A percentile compares a stretch with the other conserved stretches of the same genome.
Conservation (phyloP, 805 yeast species). For the Kodamaea sagamina region DNA sequence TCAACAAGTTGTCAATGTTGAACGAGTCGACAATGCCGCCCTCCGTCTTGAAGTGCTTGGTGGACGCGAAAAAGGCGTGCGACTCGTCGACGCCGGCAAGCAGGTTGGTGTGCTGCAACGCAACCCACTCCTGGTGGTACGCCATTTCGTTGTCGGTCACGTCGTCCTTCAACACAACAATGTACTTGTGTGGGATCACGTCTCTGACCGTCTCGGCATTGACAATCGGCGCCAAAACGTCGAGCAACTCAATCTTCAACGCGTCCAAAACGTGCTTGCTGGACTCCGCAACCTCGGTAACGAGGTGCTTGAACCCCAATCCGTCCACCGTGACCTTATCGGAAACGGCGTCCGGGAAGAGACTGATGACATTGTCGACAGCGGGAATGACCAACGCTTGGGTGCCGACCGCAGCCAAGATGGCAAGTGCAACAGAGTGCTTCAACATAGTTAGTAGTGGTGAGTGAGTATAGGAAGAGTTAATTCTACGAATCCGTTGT, state of each 20-base stretch:
- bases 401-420: constrained; percentile 43
- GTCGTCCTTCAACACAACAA: constrained; percentile 77
- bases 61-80: constrained; percentile 37
- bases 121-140: constrained; percentile 70
- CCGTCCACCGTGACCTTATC: constrained; percentile 5
- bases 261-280: constrained; percentile 10
- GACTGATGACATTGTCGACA: constrained; percentile 28
- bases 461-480: constrained; percentile 1
- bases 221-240: constrained; percentile 42
- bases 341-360: constrained; percentile 17
- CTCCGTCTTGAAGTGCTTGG: constrained; percentile 22
- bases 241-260: constrained; percentile 17
- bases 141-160: constrained; percentile 53
- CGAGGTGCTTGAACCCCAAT: constrained; percentile 7
- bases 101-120: constrained; percentile 50
- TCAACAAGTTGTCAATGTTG: constrained; percentile 55
- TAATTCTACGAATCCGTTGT: constrained; percentile 12
- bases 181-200: constrained; percentile 73
- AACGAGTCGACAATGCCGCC: constrained; percentile 50
- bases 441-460: constrained; percentile 33
- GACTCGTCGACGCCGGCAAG: constrained; percentile 37
- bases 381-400: constrained; percentile 34
- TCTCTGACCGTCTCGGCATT: constrained; percentile 47
- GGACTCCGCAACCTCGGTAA: constrained; percentile 9
- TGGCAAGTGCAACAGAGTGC: constrained; percentile 44